Base-by-base conservation (phyloP, 352 stramenopile genomes). In the Phytophthora syringae region DNA sequence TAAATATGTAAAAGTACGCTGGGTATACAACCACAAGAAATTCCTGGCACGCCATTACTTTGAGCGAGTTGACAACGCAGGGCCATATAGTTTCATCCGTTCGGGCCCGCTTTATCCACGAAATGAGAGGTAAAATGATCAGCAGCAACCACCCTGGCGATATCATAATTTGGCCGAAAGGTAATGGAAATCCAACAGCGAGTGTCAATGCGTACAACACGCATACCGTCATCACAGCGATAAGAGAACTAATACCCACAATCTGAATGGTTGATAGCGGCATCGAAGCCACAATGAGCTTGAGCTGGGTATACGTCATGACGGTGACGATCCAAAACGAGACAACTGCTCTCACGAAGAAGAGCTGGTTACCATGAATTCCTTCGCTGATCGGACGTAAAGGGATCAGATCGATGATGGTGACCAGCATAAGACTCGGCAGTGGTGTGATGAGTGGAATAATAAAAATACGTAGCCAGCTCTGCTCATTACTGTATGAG, bases 161-260 rank as follows among this genome's bases (percentile, higher is more conserved):
- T 22, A 59, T 27, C 7, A 64, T 55, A 4, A 70, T 52, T 7
- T 76, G 65, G 22, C 56, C 70, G 52, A 83, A 79, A n/a, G 71
- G 71, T 12, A 80, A 21, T 0, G 72, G 72, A 45, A 74, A 80
- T 0, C 75, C 75, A 24, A 83, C 64, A 1, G 16, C 12, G 11
- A 67, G 28, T 2, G 54, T 48, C 7, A 72, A 2, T 5, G 9
- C 42, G 36, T 73, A 63, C 54, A 62, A 48, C 5, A 30, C 25
- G 18, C 20, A 4, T 11, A 50, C 44, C 1, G 22, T 50, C 1
- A 63, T 39, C 1, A 34, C 25, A n/a, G 47, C 54, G 3, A 60
- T 50, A 11, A 72, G n/a, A 1, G 54, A 52, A 16, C 58, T 45
- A 20, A 48, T 39, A 21, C 2, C 22, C 4, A 30, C 30, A 11